phyloP scores from a whole-genome alignment of 768 basidiomycete genomes.

The Pleurotus giganteus region DNA sequence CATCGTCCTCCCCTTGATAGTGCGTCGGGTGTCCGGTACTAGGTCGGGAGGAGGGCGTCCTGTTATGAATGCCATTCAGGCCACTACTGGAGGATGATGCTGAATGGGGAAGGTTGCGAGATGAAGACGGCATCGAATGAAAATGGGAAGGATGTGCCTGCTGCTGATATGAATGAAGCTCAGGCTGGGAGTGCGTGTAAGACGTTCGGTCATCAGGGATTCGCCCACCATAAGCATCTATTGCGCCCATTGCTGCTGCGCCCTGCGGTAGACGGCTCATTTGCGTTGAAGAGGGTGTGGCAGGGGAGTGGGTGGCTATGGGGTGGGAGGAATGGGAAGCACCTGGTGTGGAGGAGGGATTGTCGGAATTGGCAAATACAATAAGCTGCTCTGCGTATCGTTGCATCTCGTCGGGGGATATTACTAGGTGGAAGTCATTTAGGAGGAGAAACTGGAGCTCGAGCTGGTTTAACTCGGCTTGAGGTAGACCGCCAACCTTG shows the following conservation, averaged over 20 bases:
- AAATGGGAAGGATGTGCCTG: neutral
- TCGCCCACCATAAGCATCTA: conserved; percentile 49
- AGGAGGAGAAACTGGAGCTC: conserved; percentile 96
- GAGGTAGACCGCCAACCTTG: conserved; percentile 93
- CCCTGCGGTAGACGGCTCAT: neutral
- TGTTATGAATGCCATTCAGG: neutral
- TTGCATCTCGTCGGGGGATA: conserved; percentile 90
- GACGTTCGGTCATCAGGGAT: conserved; percentile 31
- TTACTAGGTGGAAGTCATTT: conserved; percentile 91
- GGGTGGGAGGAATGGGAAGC: conserved; percentile 22
- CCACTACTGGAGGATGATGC: neutral
- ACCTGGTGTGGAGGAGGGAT: conserved; percentile 14
- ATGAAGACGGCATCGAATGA: neutral
- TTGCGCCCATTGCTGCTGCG: conserved; percentile 47
- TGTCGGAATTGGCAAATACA: conserved; percentile 51
- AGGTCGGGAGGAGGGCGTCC: neutral
- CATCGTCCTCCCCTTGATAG: conserved; percentile 15
- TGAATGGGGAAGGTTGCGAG: conserved; percentile 2
- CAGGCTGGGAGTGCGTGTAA: neutral
- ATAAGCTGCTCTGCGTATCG: conserved; percentile 90
- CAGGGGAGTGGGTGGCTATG: conserved; percentile 14
- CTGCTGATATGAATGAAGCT: conserved; percentile 12
- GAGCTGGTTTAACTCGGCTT: conserved; percentile 90
- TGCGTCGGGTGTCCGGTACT: neutral
- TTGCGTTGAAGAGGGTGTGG: conserved; percentile 13